Base-by-base conservation (phyloP, 352 stramenopile species). In the Globisporangium nagaii region DNA sequence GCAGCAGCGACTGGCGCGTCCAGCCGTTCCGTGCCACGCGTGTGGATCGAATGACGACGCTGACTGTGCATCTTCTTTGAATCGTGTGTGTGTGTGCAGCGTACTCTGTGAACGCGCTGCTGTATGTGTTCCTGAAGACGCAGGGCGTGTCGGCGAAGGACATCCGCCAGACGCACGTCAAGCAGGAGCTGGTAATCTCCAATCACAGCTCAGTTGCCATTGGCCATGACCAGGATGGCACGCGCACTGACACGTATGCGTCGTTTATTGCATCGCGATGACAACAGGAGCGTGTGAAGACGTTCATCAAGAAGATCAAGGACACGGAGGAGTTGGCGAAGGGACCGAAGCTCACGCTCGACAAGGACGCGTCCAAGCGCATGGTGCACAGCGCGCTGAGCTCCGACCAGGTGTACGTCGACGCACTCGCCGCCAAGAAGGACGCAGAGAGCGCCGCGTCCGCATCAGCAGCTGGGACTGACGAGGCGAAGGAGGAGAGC, bases 301-400 rank as follows among this genome's bases (percentile, higher is more conserved):
- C 65, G 13, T 95, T 93, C 53, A 81, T 95, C 43, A 89, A 93
- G 68, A 93, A 91, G 56, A 95, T 95, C 58, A 95, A 91, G 56
- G 84, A 91, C 55, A 72, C 82, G n/a, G 83, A 95, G 53, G 82
- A 91, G 56, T 62, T 90, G 30, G 71, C 75, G 1, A 91, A 91
- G 66, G 80, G 79, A 0, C 85, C 81, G 4, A 81, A 81, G 51
- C 63, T 93, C 24, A 65, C 77, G 61, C 67, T 95, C 24, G 85
- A 93, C 56, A 89, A 87, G 60, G 77, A 82, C 27, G 81, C 81
- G 17, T 85, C 81, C 17, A 88, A 89, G 54, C 81, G 85, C 25
- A 84, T 93, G 49, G 81, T 95, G 40, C 79, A 95, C 65, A 90
- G 75, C 36, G 85, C 85, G 24, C 69, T 95, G 32, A 93, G 83